Evolutionary conservation across 805 yeast genomes (phyloP), one percentile per base, ranked within the genome.

Genomic region (Barnettozyma botsteinii): DNA sequence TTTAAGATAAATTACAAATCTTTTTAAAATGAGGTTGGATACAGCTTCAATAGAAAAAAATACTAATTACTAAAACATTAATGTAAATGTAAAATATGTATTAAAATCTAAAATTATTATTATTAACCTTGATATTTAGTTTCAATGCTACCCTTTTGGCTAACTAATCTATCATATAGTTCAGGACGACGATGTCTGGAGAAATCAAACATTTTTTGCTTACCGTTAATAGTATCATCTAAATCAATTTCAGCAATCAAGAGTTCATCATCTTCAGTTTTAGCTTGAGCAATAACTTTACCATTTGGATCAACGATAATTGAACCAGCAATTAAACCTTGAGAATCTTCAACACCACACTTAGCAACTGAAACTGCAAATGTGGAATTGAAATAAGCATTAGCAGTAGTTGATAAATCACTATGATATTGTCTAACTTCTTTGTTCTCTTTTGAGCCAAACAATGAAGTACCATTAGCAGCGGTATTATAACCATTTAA

Each of bases 301-400:
- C 69, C 69, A 35, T 62, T 60, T 25, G 67, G 66, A 44, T 60
- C 61, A 23, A 62, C 67, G 20, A 62, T 62, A 17, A 61, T 44
- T 5, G 66, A 62, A 15, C 67, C 66, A 4, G 55, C 66, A 33
- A 63, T 57, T 32, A 64, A 47, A 14, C 55, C 63, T 45, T 63
- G 64, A 3, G 57, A 63, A 37, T 64, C 68, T 46, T 64, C 67
- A 20, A 50, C 51, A 22, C 68, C 68, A 47, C 62, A 53, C 34
- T 63, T 60, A 19, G 60, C 68, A 20, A 61, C 64, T 19, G 61
- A 54, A 5, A 64, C 60, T 10, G 64, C 61, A 44, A 51, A 63
- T 34, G 57, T 51, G 4, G 62, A 58, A 45, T 62, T 61, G 48
- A 59, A 56, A 43, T 63, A 62, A 3, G 66, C 57, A 45, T 62